Evolutionary conservation across 495 filamentous ascomycete genomes (phyloP), one percentile per base, ranked within the genome.

Genomic region (Aspergillus mulundensis): DNA sequence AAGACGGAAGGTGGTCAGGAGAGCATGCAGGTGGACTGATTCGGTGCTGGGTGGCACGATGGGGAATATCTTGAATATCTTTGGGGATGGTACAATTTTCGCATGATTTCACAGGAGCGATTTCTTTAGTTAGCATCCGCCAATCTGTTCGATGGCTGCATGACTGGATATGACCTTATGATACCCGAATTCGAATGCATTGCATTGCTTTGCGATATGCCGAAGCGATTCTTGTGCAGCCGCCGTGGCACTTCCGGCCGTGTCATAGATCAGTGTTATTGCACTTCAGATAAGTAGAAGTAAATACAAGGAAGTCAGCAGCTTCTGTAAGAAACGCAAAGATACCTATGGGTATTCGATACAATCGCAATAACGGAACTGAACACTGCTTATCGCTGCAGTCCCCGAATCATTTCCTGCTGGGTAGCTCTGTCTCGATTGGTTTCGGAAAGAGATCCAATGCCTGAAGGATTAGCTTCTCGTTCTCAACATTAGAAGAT

Each of bases 361-460:
- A 12, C 25, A 45, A 38, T 11, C 20, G 47, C 40, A 51, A 23
- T 18, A 38, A 45, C 45, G 8, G 21, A 43, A 43, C 10, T 50
- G 19, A 23, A 32, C 12, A 21, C 21, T 25, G 41, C 47, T 59
- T 71, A 77, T 66, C 66, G 70, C 61, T 73, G 70, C 71, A 78
- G 74, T 14, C 68, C 70, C 55, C 64, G 70, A 58, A 99, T 96
- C 79, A 97, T 87, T 74, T 97, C 95, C 68, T 84, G 78, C 66
- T 97, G 94, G 47, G 89, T 85, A 40, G 90, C 90, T 61, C 86
- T 84, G 30, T 97, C 94, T 61, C 81, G 86, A 66, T 89, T 91
- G 39, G 87, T 82, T 71, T 97, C 89, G 54, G 90, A 92, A 66
- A 99, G 75, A 32, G 88, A 81, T 34, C 82, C 82, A 58, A 97